Evolutionary conservation across 83 land plant species (phyloP), one percentile per base, ranked within the genome.

Genomic region (Isoetes engelmannii): DNA sequence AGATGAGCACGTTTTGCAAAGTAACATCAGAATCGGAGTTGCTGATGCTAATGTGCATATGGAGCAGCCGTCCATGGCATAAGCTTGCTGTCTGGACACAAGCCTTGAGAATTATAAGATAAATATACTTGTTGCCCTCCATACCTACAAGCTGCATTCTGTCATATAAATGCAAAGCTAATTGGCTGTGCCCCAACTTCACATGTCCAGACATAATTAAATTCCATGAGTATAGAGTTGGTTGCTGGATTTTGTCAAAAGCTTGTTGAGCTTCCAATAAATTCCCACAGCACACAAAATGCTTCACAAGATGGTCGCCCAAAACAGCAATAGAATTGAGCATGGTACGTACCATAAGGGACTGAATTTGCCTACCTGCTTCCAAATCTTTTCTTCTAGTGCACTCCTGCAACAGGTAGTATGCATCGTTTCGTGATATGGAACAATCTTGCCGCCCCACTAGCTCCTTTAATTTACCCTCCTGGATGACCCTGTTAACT

Each of bases 401-500:
- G 54, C 54, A 51, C 54, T n/a, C 15, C 54, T 51, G 54, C 54
- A 51, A 51, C 54, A 51, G 54, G 15, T 51, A 51, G 15, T 51
- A 51, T 51, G 54, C 54, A 51, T 51, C 54, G 15, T 51, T 51
- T 51, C 54, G 54, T 51, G 54, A 51, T 51, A 51, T 12, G 12
- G 54, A 51, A 51, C 12, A 10, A 12, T n/a, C 54, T n/a, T 51
- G 54, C 54, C 15, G 54, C 12, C 15, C 54, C 54, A 51, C n/a
- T 12, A 51, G 54, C 54, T 51, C 54, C 54, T 28, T 28, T 28
- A 28, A 28, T 28, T 28, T 28, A 28, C 37, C 37, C 37, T 28
- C 37, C 37, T 28, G 37, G 37, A 28, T 2, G 37, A 28, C 37
- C 2, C 37, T 28, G 37, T 28, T 2, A 28, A 28, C 37, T 28